A percentile compares a stretch with the other conserved stretches of the same genome.
Evolutionary conservation across 2,329 filamentous ascomycete genomes (phyloP).

Genomic region (Aphanoascus verrucosus): DNA sequence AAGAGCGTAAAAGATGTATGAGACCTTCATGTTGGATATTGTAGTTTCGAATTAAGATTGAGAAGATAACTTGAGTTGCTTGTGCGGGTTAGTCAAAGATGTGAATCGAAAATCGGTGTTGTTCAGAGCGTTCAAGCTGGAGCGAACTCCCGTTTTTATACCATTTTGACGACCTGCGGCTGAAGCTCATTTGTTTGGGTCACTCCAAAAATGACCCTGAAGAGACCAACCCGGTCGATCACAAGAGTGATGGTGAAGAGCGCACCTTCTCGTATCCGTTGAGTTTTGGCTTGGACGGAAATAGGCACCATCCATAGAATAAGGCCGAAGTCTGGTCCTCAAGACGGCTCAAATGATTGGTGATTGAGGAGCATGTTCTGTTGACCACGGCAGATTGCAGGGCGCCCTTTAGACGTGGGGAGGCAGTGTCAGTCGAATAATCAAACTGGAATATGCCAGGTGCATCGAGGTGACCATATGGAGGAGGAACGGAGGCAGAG

Average conservation of each 20-base stretch:
- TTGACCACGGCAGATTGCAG: neutral
- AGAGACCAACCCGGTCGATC: no score
- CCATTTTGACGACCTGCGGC: neutral
- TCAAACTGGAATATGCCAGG: neutral
- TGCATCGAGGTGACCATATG: neutral
- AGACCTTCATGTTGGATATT: conserved; percentile 2
- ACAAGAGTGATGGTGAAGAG: neutral
- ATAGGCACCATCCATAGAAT: neutral
- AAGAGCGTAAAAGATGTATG: conserved; percentile 6
- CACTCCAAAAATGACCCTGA: neutral
- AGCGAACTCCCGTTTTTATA: neutral
- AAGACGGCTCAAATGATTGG: neutral
- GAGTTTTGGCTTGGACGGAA: neutral
- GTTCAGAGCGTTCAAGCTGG: neutral
- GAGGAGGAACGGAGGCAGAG: neutral
- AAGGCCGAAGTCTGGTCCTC: neutral
- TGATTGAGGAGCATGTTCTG: neutral
- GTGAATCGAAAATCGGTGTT: neutral
- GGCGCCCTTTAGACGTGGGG: neutral
- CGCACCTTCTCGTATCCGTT: neutral
- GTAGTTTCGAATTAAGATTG: neutral
- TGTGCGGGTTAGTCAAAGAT: neutral
- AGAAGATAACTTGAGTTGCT: neutral
- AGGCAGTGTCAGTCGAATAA: neutral
- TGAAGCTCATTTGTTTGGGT: neutral